Evolutionary conservation across 805 yeast species (phyloP).

Genomic region (Blastobotrys robertii): DNA sequence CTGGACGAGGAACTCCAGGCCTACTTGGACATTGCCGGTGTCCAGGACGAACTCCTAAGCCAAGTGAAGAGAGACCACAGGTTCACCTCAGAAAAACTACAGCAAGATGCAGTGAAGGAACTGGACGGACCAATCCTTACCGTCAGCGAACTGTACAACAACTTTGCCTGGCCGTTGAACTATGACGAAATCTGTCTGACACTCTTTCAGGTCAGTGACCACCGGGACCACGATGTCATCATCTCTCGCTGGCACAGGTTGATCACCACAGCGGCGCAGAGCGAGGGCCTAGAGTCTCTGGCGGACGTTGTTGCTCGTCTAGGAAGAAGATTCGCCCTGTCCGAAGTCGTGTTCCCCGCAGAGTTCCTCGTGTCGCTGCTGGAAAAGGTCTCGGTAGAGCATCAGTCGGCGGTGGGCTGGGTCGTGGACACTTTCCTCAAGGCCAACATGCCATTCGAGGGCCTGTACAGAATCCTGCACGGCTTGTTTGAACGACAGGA

Average conservation of each 20-base stretch:
- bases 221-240: slow-evolving; percentile 75
- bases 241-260: slow-evolving; percentile 69
- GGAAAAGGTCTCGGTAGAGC: slow-evolving; percentile 43
- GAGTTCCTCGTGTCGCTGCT: slow-evolving; percentile 58
- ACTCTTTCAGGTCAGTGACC: slow-evolving; percentile 76
- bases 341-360: slow-evolving; percentile 75
- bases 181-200: slow-evolving; percentile 73
- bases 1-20: slow-evolving; percentile 64
- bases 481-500: slow-evolving; percentile 24
- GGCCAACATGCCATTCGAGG: slow-evolving; percentile 26
- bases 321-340: slow-evolving; percentile 55
- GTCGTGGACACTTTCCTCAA: slow-evolving; percentile 28
- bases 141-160: slow-evolving; percentile 74
- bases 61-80: slow-evolving; percentile 31
- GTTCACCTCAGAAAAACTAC: slow-evolving; percentile 35
- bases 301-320: slow-evolving; percentile 33
- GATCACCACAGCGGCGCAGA: slow-evolving; percentile 31
- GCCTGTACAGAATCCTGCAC: slow-evolving; percentile 20
- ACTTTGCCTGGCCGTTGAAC: slow-evolving; percentile 77
- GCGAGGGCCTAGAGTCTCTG: slow-evolving; percentile 27
- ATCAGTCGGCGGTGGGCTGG: slow-evolving; percentile 33
- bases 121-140: slow-evolving; percentile 58
- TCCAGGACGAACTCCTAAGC: slow-evolving; percentile 57
- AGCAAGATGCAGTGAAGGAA: slow-evolving; percentile 39
- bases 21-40: slow-evolving; percentile 73